Conservation (phyloP, 1,284 basidiomycete species). For the Apiotrichum mycotoxinovorans region DNA sequence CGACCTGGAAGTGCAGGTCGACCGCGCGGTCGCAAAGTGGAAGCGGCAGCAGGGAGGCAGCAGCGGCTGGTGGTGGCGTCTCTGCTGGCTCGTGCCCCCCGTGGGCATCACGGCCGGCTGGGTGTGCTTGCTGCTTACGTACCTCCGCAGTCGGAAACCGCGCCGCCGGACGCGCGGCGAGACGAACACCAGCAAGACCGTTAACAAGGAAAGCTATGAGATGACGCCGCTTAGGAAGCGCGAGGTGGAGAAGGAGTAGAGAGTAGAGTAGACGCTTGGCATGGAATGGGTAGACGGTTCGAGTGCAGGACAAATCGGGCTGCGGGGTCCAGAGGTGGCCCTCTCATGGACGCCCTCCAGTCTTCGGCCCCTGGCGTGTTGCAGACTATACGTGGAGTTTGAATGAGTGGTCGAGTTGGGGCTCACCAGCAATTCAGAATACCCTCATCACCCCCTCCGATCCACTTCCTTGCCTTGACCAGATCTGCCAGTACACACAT, state of each 20-base stretch:
- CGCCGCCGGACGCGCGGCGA: constrained; percentile 32
- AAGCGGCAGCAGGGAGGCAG: constrained; percentile 56
- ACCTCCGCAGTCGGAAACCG: constrained; percentile 10
- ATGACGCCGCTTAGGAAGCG: constrained; percentile 16
- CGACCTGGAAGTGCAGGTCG: constrained; percentile 69
- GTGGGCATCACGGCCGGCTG: constrained; percentile 54
- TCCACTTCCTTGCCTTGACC: too few relatives aligned
- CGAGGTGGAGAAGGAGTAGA: neutral
- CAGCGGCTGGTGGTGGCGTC: constrained; percentile 57
- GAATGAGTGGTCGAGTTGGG: too few relatives aligned
- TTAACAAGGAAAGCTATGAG: constrained; percentile 28
- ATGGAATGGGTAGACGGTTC: neutral
- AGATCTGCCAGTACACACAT: too few relatives aligned
- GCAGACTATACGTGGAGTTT: too few relatives aligned
- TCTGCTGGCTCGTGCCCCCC: constrained; percentile 82
- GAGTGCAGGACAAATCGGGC: too few relatives aligned
- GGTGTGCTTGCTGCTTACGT: constrained; percentile 26
- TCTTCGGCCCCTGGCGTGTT: too few relatives aligned
- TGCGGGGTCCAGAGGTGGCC: too few relatives aligned
- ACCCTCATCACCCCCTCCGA: too few relatives aligned
- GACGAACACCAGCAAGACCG: constrained; percentile 16
- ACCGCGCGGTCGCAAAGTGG: constrained; percentile 61
- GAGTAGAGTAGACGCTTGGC: neutral
- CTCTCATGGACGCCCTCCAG: too few relatives aligned
- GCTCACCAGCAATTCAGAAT: too few relatives aligned